Percentiles rank a stretch among this genome's conserved stretches.
Evolutionary conservation across 108 stramenopile species (phyloP).

Genomic region (Conticribra guillardii): DNA sequence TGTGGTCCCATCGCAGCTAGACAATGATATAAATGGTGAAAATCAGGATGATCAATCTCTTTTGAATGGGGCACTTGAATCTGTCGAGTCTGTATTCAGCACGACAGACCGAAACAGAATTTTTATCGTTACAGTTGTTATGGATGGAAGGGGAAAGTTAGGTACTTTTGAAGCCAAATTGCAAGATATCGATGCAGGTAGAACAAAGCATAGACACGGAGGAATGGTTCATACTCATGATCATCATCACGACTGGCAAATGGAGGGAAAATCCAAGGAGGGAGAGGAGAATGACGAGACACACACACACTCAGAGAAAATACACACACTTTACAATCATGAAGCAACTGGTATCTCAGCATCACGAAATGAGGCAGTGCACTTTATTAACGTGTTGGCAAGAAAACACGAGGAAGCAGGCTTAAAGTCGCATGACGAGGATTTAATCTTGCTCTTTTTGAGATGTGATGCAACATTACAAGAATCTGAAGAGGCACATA

Average conservation of each 20-base stretch:
- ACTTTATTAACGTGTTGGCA: constrained; percentile 62
- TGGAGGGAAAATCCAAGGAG: background rate
- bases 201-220: constrained; percentile 33
- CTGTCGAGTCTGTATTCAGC: constrained; percentile 36
- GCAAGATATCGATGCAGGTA: constrained; percentile 34
- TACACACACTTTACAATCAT: constrained; percentile 61
- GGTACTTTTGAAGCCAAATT: constrained; percentile 15
- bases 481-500: constrained; percentile 12
- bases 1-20: constrained; percentile 40
- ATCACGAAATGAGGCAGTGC: constrained; percentile 58
- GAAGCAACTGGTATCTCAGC: constrained; percentile 50
- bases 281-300: constrained; percentile 6
- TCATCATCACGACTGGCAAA: constrained; percentile 11
- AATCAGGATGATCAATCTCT: background rate
- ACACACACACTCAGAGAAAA: constrained; percentile 62
- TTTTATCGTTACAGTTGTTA: constrained; percentile 65
- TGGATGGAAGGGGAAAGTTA: constrained; percentile 51
- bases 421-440: constrained; percentile 71
- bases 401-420: constrained; percentile 68
- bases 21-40: background rate
- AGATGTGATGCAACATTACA: constrained; percentile 55
- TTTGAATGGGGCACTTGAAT: constrained; percentile 10
- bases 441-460: constrained; percentile 68
- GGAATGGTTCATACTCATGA: constrained; percentile 19
- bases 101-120: constrained; percentile 75